phyloP scores from a whole-genome alignment of 768 basidiomycete species.

The Boletus rubescentipes region DNA sequence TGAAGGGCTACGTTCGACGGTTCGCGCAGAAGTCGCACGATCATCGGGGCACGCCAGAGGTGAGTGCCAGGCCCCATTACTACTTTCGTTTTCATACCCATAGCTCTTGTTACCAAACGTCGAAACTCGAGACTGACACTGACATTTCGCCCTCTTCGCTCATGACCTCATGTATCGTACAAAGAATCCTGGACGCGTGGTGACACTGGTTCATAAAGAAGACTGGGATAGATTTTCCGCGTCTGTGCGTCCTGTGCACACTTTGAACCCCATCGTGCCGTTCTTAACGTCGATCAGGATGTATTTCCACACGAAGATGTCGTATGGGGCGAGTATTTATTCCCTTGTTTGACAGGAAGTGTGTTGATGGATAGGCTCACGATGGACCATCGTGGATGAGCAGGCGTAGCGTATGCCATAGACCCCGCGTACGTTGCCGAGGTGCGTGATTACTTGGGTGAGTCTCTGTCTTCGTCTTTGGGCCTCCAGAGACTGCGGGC shows the following conservation, averaged over 20 bases:
- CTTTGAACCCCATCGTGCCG: neutral
- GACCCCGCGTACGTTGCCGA: constrained; percentile 72
- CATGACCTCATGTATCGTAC: neutral
- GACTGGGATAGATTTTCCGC: constrained; percentile 80
- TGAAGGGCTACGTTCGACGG: constrained; percentile 87
- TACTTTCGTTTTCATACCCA: neutral
- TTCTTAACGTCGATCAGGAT: constrained; percentile 20
- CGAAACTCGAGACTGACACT: neutral
- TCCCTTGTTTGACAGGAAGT: neutral
- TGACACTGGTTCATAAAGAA: constrained; percentile 83
- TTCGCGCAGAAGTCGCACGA: constrained; percentile 93
- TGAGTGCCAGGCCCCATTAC: constrained; percentile 25
- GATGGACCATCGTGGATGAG: neutral
- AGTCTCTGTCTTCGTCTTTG: constrained; percentile 3
- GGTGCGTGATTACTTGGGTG: constrained; percentile 84
- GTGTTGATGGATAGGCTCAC: neutral
- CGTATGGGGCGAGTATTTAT: constrained; percentile 61
- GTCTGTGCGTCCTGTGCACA: constrained; percentile 44
- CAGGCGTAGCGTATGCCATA: constrained; percentile 86
- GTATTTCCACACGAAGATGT: constrained; percentile 34
- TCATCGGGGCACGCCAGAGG: constrained; percentile 88
- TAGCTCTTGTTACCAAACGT: neutral
- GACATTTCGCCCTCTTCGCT: neutral
- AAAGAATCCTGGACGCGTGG: constrained; percentile 84
- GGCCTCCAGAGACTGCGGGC: neutral